Base-by-base conservation (phyloP, 768 basidiomycete genomes). In the Hydnum rufescens region DNA sequence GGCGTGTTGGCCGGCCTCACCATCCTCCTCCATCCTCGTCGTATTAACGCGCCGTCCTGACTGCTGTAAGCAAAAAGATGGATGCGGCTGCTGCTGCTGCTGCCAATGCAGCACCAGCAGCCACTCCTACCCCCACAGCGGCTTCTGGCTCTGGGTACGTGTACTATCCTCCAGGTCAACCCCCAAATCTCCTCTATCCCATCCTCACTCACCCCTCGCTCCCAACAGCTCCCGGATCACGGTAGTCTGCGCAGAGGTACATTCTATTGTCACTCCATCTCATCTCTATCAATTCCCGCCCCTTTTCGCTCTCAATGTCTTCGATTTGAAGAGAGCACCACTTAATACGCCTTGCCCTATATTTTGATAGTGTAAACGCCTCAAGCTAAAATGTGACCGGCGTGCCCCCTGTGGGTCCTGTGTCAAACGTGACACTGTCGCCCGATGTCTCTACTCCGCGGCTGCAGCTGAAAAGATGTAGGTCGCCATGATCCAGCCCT, bases 391-490 rank as follows among this genome's bases (percentile, higher is more conserved):
- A 67, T 89, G 85, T 61, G 85, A 88, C 66, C 69, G 85, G 34
- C 74, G 78, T 22, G 75, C 71, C 2, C 85, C 85, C 0, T 88
- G 85, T 57, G 75, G 76, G 0, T 78, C 77, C 26, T 88, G 86
- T 58, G 71, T 76, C 18, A 87, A 87, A 61, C 78, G 84, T 55
- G 80, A 83, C 29, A 56, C 57, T 29, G 43, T 56, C 30, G n/a
- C 22, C 34, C 46, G 55, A 25, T 58, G 57, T 51, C 32, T 42
- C 19, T 58, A 58, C 36, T 53, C 52, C 0, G 76, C 81, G 23
- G 83, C 81, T 16, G 85, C 85, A 0, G 78, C 82, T 18, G 85
- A 88, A 67, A 88, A 87, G 74, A 78, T 88, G 77, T 82, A 54
- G 50, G 78, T 68, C 22, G 18, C 26, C 8, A 39, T 22, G 36